phyloP scores from a whole-genome alignment of 169 alveolate genomes.

The Theileria equi region DNA sequence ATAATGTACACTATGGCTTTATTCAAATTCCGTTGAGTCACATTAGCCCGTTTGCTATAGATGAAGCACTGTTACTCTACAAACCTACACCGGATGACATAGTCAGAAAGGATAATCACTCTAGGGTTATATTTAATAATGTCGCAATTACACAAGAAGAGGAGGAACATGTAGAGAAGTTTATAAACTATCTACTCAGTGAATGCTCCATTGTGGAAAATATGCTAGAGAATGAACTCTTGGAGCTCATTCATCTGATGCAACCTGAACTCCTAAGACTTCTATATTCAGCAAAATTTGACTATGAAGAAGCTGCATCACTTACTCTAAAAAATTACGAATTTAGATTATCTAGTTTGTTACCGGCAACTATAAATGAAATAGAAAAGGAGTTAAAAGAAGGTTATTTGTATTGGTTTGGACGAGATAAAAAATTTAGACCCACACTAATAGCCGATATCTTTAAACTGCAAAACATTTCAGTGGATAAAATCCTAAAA shows the following conservation, averaged over 20 bases:
- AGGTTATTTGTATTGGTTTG: constrained; percentile 70
- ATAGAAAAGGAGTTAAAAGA: constrained; percentile 43
- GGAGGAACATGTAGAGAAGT: constrained; percentile 55
- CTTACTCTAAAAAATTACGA: constrained; percentile 53
- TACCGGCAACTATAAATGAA: constrained; percentile 64
- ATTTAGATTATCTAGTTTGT: constrained; percentile 46
- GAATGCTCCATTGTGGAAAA: background rate
- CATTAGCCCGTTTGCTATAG: constrained; percentile 52
- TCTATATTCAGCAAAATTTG: constrained; percentile 65
- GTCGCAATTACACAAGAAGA: constrained; percentile 58
- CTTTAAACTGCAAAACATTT: background rate
- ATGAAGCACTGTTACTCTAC: constrained; percentile 55
- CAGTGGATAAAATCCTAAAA: constrained; percentile 11
- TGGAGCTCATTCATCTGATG: constrained; percentile 13
- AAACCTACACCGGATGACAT: constrained; percentile 59
- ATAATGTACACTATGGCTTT: too few relatives aligned
- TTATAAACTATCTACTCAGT: constrained; percentile 40
- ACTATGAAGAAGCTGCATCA: constrained; percentile 51
- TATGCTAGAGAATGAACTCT: background rate
- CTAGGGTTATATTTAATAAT: constrained; percentile 61
- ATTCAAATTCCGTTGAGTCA: constrained; percentile 30
- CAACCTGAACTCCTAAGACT: constrained; percentile 62
- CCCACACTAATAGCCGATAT: constrained; percentile 60
- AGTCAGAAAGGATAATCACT: constrained; percentile 29
- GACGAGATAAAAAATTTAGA: constrained; percentile 66